Evolutionary conservation across 768 basidiomycete genomes (phyloP).

Genomic region (Thelephora aurantiotincta): DNA sequence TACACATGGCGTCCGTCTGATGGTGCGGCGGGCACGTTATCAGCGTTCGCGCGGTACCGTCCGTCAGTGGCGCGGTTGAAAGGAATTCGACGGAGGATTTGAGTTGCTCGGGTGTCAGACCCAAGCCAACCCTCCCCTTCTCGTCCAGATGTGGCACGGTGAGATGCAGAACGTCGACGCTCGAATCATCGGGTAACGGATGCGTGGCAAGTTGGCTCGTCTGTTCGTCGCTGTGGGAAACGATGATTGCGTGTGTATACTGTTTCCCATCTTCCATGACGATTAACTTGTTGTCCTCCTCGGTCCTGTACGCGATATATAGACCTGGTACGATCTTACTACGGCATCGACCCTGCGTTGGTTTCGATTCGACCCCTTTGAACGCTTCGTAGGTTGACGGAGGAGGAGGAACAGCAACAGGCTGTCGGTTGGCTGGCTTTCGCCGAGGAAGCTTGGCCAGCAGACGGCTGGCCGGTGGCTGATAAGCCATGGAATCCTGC

Average conservation of each 20-base stretch:
- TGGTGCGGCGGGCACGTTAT: not conserved
- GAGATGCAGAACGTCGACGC: not conserved
- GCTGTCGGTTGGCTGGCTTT: too few relatives aligned
- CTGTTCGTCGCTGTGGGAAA: slow-evolving; percentile 4
- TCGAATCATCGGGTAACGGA: not conserved
- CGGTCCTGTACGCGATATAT: not conserved
- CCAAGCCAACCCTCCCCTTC: not conserved
- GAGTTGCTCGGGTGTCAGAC: not conserved
- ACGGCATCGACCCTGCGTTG: not conserved
- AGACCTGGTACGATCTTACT: slow-evolving; percentile 1
- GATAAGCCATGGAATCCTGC: too few relatives aligned
- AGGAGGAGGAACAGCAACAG: too few relatives aligned
- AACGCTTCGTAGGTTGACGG: not conserved
- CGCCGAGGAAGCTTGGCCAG: too few relatives aligned
- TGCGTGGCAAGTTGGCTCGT: not conserved
- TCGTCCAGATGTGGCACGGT: not conserved
- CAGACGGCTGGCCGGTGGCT: too few relatives aligned
- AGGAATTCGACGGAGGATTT: not conserved
- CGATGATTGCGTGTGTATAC: slow-evolving; percentile 1
- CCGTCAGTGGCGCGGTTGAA: not conserved
- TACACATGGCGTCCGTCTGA: not conserved
- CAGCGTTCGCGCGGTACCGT: not conserved
- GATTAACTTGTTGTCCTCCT: not conserved
- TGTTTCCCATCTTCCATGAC: not conserved
- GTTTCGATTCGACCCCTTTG: not conserved